A percentile compares a stretch with the other conserved stretches of the same genome.
phyloP scores from a whole-genome alignment of 2,329 filamentous ascomycete genomes.

The Eurotiales sp. region DNA sequence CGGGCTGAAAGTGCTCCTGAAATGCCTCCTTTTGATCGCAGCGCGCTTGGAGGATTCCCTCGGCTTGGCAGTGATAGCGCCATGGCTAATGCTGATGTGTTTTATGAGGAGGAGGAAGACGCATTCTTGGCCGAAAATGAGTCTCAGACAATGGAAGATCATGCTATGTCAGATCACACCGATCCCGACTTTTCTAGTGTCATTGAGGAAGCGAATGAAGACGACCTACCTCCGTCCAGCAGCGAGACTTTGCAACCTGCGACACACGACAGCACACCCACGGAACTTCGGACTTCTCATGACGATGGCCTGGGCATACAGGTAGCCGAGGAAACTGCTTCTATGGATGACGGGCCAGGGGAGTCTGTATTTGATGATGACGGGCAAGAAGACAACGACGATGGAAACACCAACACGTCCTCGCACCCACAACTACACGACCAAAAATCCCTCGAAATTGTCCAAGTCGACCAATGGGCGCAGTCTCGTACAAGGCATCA shows the following conservation, averaged over 20 bases:
- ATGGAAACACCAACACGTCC: neutral
- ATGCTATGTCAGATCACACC: neutral
- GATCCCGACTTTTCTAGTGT: constrained; percentile 4
- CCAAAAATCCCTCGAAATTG: constrained; percentile 27
- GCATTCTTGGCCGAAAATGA: constrained; percentile 41
- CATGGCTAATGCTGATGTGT: constrained; percentile 44
- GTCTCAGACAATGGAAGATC: constrained; percentile 14
- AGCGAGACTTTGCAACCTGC: constrained; percentile 14
- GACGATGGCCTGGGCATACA: constrained; percentile 30
- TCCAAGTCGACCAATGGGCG: constrained; percentile 28
- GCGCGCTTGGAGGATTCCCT: constrained; percentile 29
- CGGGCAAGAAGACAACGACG: neutral
- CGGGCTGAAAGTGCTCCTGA: constrained; percentile 48
- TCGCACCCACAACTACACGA: constrained; percentile 12
- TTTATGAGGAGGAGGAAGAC: constrained; percentile 51
- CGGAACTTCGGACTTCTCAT: neutral
- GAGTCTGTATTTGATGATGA: constrained; percentile 11
- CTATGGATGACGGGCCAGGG: constrained; percentile 12
- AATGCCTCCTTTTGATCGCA: constrained; percentile 47
- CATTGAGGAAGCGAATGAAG: constrained; percentile 7
- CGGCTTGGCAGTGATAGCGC: constrained; percentile 37
- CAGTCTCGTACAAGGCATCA: constrained; percentile 18
- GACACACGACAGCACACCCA: neutral
- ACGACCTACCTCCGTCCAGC: constrained; percentile 13
- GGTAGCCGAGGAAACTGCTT: constrained; percentile 13